These are phyloP conservation scores for Globisporangium cystogenes DNA, from an alignment of 352 stramenopile species.

Conservation along the genomic window DNA sequence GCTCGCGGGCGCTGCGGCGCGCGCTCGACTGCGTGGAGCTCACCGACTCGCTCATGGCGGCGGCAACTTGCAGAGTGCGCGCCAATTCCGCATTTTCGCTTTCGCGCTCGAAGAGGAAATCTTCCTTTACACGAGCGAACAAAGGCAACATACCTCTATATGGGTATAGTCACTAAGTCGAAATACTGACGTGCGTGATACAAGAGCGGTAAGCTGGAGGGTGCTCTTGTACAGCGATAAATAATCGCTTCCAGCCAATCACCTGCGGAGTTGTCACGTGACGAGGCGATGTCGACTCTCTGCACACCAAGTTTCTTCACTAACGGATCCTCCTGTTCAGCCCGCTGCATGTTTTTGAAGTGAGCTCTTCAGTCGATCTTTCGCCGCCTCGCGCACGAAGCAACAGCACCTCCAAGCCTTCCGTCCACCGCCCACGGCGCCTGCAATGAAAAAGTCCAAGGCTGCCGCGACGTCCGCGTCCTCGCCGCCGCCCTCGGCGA, in stretches of 20 bases:
- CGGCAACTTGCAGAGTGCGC: not conserved
- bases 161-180: not conserved
- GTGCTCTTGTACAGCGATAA: not conserved
- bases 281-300: slow-evolving; percentile 1
- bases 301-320: not conserved
- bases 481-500: not conserved
- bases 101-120: slow-evolving; percentile 1
- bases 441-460: slow-evolving; percentile 3
- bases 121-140: not conserved
- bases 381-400: not conserved
- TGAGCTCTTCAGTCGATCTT: not conserved
- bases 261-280: not conserved
- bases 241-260: not conserved
- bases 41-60: slow-evolving; percentile 10
- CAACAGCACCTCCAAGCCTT: too few relatives aligned
- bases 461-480: not conserved
- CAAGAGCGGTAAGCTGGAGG: not conserved
- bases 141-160: not conserved
- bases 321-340: not conserved
- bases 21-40: too few relatives aligned
- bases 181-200: not conserved
- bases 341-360: not conserved
- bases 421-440: too few relatives aligned
- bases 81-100: not conserved
- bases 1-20: slow-evolving; percentile 56